These are phyloP conservation scores for Chalciporus sphaerocephalus DNA, from an alignment of 768 basidiomycete genomes.

Conservation along the genomic window DNA sequence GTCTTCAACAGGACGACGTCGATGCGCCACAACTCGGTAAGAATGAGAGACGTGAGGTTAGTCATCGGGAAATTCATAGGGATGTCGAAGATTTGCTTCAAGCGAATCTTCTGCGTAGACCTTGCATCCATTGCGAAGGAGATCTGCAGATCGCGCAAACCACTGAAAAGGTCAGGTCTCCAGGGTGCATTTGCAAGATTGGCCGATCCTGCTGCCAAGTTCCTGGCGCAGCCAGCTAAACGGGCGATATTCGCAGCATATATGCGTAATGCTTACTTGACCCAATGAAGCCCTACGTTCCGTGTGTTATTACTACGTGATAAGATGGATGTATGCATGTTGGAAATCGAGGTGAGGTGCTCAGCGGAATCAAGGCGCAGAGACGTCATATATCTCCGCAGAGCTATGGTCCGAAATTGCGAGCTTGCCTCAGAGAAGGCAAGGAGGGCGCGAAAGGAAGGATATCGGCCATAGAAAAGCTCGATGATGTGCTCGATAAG, in stretches of 20 bases:
- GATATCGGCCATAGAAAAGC: conserved; percentile 17
- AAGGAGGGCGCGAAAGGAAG: conserved; percentile 33
- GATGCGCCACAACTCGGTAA: conserved; percentile 56
- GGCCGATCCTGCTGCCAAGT: conserved; percentile 14
- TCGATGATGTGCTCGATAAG: conserved; percentile 30
- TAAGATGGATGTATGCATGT: conserved; percentile 28
- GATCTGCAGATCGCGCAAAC: conserved; percentile 38
- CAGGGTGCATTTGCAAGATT: conserved; percentile 23
- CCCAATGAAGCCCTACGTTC: conserved; percentile 39
- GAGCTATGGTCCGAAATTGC: conserved; percentile 39
- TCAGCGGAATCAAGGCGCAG: conserved; percentile 18
- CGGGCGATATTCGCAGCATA: conserved; percentile 5
- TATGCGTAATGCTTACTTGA: conserved; percentile 39
- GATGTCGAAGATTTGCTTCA: conserved; percentile 32
- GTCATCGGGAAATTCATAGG: conserved; percentile 27
- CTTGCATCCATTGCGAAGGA: conserved; percentile 42
- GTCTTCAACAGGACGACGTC: conserved; percentile 44
- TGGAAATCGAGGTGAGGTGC: conserved; percentile 29
- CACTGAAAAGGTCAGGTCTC: conserved; percentile 28
- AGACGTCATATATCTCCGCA: conserved; percentile 34
- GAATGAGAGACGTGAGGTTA: conserved; percentile 43
- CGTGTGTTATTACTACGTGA: conserved; percentile 16
- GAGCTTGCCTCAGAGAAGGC: conserved; percentile 41
- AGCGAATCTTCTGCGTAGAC: conserved; percentile 40
- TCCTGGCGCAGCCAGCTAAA: conserved; percentile 14